Evolutionary conservation across 768 basidiomycete species (phyloP).

Genomic region (Megacollybia marginata): DNA sequence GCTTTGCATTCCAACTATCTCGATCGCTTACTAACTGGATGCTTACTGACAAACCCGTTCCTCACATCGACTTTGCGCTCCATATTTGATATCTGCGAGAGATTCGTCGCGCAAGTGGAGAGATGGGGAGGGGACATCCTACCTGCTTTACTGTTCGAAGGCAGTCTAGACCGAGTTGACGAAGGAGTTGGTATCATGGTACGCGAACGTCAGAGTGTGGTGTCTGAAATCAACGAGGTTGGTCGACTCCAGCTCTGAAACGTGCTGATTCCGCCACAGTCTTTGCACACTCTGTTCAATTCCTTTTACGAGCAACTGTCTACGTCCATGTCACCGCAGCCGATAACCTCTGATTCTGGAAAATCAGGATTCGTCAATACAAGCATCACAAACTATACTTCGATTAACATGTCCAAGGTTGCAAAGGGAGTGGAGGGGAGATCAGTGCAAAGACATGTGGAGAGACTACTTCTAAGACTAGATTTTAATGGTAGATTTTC

Average conservation of each 20-base stretch:
- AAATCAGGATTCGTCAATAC: conserved; percentile 68
- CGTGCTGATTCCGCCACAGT: conserved; percentile 30
- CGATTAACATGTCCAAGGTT: conserved; percentile 43
- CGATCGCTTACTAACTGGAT: conserved; percentile 71
- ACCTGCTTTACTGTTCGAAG: conserved; percentile 77
- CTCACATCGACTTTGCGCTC: conserved; percentile 58
- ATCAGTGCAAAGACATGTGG: conserved; percentile 72
- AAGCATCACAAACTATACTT: conserved; percentile 46
- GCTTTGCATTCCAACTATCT: conserved; percentile 78
- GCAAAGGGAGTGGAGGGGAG: conserved; percentile 48
- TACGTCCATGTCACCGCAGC: conserved; percentile 68
- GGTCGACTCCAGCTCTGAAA: conserved; percentile 6
- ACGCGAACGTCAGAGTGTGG: conserved; percentile 55
- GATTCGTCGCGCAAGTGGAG: conserved; percentile 83
- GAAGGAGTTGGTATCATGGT: conserved; percentile 68
- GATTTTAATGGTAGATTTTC: conserved; percentile 83
- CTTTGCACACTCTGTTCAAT: conserved; percentile 56
- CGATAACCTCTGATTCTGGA: conserved; percentile 52
- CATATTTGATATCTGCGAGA: conserved; percentile 78
- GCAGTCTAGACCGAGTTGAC: conserved; percentile 53
- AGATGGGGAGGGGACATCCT: conserved; percentile 90
- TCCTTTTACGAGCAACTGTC: conserved; percentile 80
- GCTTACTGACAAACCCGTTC: conserved; percentile 60
- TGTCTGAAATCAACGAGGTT: conserved; percentile 77
- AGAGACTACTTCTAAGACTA: conserved; percentile 71